A percentile compares a stretch with the other conserved stretches of the same genome.
These are phyloP conservation scores for Scopulariopsis brevicaulis DNA, from an alignment of 2,329 filamentous ascomycete species.

Conservation along the genomic window DNA sequence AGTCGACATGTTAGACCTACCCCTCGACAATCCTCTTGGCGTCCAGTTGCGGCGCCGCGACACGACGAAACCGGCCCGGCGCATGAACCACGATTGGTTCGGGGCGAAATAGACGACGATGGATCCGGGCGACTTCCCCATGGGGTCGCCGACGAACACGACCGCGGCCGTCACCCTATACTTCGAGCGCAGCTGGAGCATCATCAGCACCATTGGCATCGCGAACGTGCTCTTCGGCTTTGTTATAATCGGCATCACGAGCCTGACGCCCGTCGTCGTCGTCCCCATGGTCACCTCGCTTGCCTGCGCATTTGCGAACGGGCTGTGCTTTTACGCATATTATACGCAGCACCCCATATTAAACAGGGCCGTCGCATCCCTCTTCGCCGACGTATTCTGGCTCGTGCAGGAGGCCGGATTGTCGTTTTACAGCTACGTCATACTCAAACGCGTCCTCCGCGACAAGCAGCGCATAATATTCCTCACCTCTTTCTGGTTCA, in stretches of 20 bases:
- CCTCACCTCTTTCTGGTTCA: slow-evolving; percentile 41
- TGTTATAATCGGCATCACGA: slow-evolving; percentile 25
- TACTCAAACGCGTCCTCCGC: slow-evolving; percentile 37
- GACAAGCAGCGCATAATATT: slow-evolving; percentile 30
- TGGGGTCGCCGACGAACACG: not conserved
- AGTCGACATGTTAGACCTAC: too few species aligned
- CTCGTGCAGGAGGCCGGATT: slow-evolving; percentile 30
- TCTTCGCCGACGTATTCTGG: slow-evolving; percentile 27
- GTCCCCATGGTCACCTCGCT: slow-evolving; percentile 27
- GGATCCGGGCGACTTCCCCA: not conserved
- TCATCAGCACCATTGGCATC: slow-evolving; percentile 31
- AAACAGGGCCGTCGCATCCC: slow-evolving; percentile 20
- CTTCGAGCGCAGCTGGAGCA: slow-evolving; percentile 30
- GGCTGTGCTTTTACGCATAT: slow-evolving; percentile 29
- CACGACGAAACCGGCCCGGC: too few species aligned
- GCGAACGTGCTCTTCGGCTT: slow-evolving; percentile 24
- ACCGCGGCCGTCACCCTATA: slow-evolving; percentile 13
- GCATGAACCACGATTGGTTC: too few species aligned
- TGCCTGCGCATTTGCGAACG: slow-evolving; percentile 27
- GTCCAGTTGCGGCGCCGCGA: too few species aligned
- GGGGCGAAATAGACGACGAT: not conserved
- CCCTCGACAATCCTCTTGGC: too few species aligned
- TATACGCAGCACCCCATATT: slow-evolving; percentile 16
- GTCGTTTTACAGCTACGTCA: slow-evolving; percentile 38
- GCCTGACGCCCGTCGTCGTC: slow-evolving; percentile 21